Conservation (phyloP, 345 rosid genomes). For the Salix brachista region DNA sequence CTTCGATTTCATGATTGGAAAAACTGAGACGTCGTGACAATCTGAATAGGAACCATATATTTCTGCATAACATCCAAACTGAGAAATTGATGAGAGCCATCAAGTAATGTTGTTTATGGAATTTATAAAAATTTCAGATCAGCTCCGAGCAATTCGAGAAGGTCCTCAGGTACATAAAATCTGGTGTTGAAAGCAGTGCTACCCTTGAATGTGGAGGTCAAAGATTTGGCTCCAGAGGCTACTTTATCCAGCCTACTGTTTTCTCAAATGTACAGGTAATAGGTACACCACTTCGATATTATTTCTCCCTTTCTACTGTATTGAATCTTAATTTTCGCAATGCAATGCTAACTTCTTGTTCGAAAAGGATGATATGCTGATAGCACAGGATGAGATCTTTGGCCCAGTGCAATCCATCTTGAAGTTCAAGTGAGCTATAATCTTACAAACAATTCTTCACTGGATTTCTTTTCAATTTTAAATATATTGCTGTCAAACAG, state of each 20-base stretch:
- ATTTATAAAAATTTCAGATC: slow-evolving; percentile 36
- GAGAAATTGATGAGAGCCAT: background rate
- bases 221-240: slow-evolving; percentile 62
- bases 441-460: background rate
- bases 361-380: slow-evolving; percentile 81
- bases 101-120: background rate
- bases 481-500: background rate
- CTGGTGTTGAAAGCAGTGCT: slow-evolving; percentile 76
- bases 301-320: background rate
- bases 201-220: slow-evolving; percentile 91
- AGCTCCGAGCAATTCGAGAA: slow-evolving; percentile 71
- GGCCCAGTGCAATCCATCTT: slow-evolving; percentile 90
- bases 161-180: slow-evolving; percentile 63
- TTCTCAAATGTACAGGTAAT: slow-evolving; percentile 80
- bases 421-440: slow-evolving; percentile 67
- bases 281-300: background rate
- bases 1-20: background rate
- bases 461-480: too few relatives aligned
- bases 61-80: background rate
- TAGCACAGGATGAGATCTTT: slow-evolving; percentile 84
- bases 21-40: background rate
- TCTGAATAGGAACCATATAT: background rate
- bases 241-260: slow-evolving; percentile 85
- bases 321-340: background rate
- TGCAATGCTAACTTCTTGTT: background rate